Conservation (phyloP, 768 basidiomycete species). For the Exidia glandulosa region DNA sequence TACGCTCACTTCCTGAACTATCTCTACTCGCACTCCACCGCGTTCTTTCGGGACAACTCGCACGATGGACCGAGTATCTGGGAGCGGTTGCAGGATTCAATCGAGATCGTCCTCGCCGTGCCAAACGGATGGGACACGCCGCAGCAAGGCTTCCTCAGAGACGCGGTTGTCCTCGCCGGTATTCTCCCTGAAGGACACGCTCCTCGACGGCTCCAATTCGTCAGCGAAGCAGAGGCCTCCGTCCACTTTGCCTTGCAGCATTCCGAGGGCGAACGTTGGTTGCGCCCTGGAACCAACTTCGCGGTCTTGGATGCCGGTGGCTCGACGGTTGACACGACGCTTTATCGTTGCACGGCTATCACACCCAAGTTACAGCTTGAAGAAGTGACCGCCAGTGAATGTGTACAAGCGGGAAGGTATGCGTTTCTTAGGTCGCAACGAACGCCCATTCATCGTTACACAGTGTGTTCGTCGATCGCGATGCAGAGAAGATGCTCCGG, state of each 20-base stretch:
- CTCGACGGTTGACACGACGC: conserved; percentile 2
- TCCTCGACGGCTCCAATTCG: conserved; percentile 1
- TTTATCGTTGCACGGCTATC: neutral
- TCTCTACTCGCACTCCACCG: neutral
- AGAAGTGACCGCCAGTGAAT: conserved; percentile 3
- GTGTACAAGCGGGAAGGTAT: conserved; percentile 1
- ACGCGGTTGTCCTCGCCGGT: neutral
- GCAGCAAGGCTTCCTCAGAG: neutral
- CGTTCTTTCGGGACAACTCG: neutral
- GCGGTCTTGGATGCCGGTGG: conserved; percentile 1
- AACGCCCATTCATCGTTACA: neutral
- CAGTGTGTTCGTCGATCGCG: neutral
- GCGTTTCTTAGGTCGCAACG: neutral
- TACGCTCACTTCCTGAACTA: conserved; percentile 2
- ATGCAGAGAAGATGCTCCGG: neutral
- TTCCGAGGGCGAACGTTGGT: neutral
- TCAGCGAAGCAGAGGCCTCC: conserved; percentile 2
- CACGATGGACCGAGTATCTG: conserved; percentile 2
- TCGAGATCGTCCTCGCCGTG: neutral
- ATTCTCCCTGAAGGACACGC: neutral
- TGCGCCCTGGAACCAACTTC: neutral
- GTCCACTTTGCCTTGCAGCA: conserved; percentile 3
- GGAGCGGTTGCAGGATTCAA: neutral
- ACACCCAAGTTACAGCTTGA: neutral
- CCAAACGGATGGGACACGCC: neutral